These are phyloP conservation scores for Dalbergia cultrata DNA, from an alignment of 306 rosid species.

Conservation along the genomic window DNA sequence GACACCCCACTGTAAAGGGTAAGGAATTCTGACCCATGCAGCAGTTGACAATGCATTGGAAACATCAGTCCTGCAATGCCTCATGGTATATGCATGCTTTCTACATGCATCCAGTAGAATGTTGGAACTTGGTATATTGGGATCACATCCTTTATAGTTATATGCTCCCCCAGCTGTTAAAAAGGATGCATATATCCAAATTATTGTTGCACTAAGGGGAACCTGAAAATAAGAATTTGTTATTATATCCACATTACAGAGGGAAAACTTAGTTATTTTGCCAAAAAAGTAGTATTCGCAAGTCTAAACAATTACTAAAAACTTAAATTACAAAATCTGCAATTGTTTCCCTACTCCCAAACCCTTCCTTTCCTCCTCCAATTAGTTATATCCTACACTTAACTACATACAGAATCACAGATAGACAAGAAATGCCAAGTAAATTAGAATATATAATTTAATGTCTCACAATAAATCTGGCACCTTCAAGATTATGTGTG, in stretches of 20 bases:
- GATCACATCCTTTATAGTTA: constrained; percentile 81
- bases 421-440: constrained; percentile 30
- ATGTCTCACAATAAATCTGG: background rate
- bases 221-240: constrained; percentile 63
- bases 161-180: constrained; percentile 96
- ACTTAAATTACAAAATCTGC: background rate
- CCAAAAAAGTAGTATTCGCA: background rate
- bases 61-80: constrained; percentile 88
- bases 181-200: constrained; percentile 89
- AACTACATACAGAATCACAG: constrained; percentile 21
- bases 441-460: constrained; percentile 2
- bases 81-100: constrained; percentile 85
- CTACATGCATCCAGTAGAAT: constrained; percentile 80
- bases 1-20: constrained; percentile 92
- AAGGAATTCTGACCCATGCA: constrained; percentile 83
- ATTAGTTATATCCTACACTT: background rate
- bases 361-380: background rate
- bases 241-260: constrained; percentile 2
- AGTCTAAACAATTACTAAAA: constrained; percentile 33
- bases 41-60: constrained; percentile 82
- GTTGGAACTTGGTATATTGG: constrained; percentile 88
- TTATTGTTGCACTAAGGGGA: constrained; percentile 77
- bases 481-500: background rate
- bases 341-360: background rate
- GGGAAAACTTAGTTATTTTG: background rate